phyloP scores from a whole-genome alignment of 148 eudicot genomes.

The Diospyros kaki region DNA sequence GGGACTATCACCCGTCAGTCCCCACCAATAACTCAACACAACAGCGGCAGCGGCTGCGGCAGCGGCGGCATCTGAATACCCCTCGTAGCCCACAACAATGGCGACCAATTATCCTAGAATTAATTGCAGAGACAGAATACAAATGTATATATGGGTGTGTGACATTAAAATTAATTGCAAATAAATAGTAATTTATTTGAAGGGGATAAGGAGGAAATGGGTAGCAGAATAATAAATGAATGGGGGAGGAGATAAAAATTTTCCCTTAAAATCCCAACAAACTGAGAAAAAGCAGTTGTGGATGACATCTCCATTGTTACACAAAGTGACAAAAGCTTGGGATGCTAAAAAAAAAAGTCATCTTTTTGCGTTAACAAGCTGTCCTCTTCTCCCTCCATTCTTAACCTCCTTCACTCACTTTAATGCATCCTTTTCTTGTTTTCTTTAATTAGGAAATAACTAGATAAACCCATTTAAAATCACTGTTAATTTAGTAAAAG shows the following conservation, averaged over 20 bases:
- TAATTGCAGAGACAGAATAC: neutral
- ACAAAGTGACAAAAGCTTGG: slow-evolving; percentile 16
- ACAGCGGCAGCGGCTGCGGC: too few species aligned
- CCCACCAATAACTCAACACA: too few species aligned
- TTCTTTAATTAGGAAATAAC: too few species aligned
- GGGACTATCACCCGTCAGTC: too few species aligned
- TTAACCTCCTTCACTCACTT: neutral
- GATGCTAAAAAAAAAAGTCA: neutral
- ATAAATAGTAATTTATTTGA: neutral
- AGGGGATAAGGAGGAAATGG: neutral
- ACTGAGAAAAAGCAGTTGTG: slow-evolving; percentile 9
- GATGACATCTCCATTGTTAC: slow-evolving; percentile 17
- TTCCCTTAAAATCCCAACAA: neutral
- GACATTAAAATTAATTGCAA: neutral
- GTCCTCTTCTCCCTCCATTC: slow-evolving; percentile 1
- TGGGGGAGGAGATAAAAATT: neutral
- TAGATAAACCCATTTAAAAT: too few species aligned
- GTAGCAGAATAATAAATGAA: neutral
- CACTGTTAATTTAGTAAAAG: too few species aligned
- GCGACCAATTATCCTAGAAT: neutral
- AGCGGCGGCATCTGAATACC: too few species aligned
- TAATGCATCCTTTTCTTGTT: neutral
- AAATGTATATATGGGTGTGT: neutral
- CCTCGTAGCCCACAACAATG: too few species aligned
- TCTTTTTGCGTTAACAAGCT: slow-evolving; percentile 19